Evolutionary conservation across 768 basidiomycete genomes (phyloP).

Genomic region (Boletus rex-veris): DNA sequence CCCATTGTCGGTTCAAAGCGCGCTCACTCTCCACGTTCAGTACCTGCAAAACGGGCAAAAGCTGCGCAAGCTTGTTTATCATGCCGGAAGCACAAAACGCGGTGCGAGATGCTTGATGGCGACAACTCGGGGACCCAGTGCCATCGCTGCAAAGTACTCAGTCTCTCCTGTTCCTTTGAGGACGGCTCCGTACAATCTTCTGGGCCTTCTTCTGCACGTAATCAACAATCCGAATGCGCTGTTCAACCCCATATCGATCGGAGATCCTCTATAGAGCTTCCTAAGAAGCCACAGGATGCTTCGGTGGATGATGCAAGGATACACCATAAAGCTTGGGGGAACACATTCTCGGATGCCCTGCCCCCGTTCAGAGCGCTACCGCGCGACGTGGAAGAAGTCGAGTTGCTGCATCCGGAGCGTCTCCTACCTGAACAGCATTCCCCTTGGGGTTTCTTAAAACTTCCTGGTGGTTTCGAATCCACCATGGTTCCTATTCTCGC

Average conservation of each 20-base stretch:
- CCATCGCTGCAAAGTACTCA: conserved; percentile 49
- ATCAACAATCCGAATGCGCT: conserved; percentile 19
- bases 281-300: conserved; percentile 20
- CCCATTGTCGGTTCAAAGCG: conserved; percentile 28
- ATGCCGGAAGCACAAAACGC: conserved; percentile 47
- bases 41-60: conserved; percentile 39
- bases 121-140: conserved; percentile 37
- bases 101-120: conserved; percentile 49
- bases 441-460: conserved; percentile 39
- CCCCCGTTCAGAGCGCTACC: conserved; percentile 19
- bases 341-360: conserved; percentile 8
- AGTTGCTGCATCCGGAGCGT: conserved; percentile 33
- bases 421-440: conserved; percentile 34
- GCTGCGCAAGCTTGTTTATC: conserved; percentile 44
- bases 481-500: conserved; percentile 45
- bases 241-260: conserved; percentile 21
- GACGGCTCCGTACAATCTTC: conserved; percentile 21
- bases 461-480: conserved; percentile 41
- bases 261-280: conserved; percentile 20
- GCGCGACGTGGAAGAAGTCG: conserved; percentile 26
- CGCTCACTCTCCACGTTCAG: conserved; percentile 29
- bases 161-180: conserved; percentile 45
- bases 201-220: conserved; percentile 14
- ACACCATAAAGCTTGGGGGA: conserved; percentile 21
- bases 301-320: conserved; percentile 23